Evolutionary conservation across 2,329 filamentous ascomycete genomes (phyloP), one percentile per base, ranked within the genome.

Genomic region (Penicillium sumatraense): DNA sequence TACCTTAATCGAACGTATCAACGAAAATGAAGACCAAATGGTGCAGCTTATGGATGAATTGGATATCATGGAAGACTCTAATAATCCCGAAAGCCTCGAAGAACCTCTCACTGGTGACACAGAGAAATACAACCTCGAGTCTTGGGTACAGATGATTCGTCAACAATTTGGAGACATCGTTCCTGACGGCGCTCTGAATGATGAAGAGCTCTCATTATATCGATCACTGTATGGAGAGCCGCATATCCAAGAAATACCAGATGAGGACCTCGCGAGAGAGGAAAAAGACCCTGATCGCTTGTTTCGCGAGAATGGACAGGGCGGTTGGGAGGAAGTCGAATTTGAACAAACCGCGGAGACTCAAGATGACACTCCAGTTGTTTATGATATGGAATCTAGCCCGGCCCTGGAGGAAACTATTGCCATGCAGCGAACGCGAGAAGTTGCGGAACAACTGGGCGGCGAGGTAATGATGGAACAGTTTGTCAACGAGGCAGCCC

Each of bases 151-250:
- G 53, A 81, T 86, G 62, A 88, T 90, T 31, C 86, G 89, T 65
- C 87, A 90, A 60, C 81, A 85, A 8, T 96, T 91, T 71, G 88
- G 91, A 58, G 87, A 95, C 66, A 87, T 83, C 0, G 74, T 97
- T 21, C 93, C 93, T 0, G 83, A 86, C 27, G 86, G 83, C 29
- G 85, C 90, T 64, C 73, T 97, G 49, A 86, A 80, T 29, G 80
- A 82, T 1, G 83, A 89, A 50, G 92, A 96, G 71, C 87, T 89
- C 66, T 78, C 77, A 45, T 77, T 96, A 1, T 96, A 96, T 72
- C 86, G 89, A 68, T 82, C 91, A 60, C 76, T 96, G 14, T 97
- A 95, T 71, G 93, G 93, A 1, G 80, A 87, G 29, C 91, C 92
- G 2, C 70, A 90, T 1, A 49, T 68, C 8, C 53, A 66, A 4